Evolutionary conservation across 768 basidiomycete species (phyloP).

Genomic region (Hygrophoropsis aurantiaca): DNA sequence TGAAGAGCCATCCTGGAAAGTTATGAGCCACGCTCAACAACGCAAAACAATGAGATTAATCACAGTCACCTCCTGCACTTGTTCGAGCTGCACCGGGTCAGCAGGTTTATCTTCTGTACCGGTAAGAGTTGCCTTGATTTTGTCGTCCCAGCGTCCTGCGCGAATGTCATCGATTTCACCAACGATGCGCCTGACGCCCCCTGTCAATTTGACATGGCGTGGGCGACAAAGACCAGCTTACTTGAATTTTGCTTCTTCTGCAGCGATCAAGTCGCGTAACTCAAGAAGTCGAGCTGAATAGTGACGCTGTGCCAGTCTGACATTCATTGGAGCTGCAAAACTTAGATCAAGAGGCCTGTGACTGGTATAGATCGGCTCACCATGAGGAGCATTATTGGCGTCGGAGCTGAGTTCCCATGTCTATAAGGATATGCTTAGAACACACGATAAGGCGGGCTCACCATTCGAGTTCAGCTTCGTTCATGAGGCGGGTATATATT

Average conservation of each 20-base stretch:
- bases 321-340: slow-evolving; percentile 57
- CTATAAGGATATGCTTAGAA: not conserved
- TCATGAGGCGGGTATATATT: slow-evolving; percentile 69
- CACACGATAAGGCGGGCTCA: slow-evolving; percentile 31
- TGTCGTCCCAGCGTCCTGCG: slow-evolving; percentile 61
- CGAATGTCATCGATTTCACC: slow-evolving; percentile 79
- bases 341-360: slow-evolving; percentile 6
- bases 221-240: slow-evolving; percentile 27
- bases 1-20: not conserved
- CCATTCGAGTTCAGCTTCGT: slow-evolving; percentile 64
- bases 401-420: slow-evolving; percentile 37
- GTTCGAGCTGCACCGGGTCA: not conserved
- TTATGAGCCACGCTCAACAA: no score
- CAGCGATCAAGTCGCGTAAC: slow-evolving; percentile 65
- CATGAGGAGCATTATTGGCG: slow-evolving; percentile 50
- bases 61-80: not conserved
- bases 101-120: not conserved
- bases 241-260: slow-evolving; percentile 82
- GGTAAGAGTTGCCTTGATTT: slow-evolving; percentile 39
- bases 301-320: slow-evolving; percentile 72
- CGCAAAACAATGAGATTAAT: not conserved
- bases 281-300: slow-evolving; percentile 72
- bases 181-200: slow-evolving; percentile 52
- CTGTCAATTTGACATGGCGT: not conserved
- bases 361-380: slow-evolving; percentile 32